Conservation (phyloP, 2,329 filamentous ascomycete genomes). For the Sporothrix curviconia region DNA sequence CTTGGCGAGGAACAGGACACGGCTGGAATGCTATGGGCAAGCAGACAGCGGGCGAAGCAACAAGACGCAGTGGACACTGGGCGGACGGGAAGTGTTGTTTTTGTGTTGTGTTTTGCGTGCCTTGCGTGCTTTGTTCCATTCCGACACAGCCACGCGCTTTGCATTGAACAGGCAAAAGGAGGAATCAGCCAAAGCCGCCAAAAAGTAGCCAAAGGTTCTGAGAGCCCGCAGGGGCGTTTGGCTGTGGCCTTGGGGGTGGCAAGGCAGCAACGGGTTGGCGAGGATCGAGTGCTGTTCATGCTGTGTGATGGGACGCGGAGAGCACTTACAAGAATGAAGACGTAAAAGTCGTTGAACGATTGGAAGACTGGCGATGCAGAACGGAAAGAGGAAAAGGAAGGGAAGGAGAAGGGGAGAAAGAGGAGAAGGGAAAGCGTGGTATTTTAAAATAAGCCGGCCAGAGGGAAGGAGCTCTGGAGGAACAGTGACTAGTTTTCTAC, state of each 20-base stretch:
- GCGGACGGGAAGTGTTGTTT: constrained; percentile 1
- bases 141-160: constrained; percentile 1
- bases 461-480: constrained; percentile 1
- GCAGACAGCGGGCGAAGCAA: too few species aligned
- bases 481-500: too few species aligned
- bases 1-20: too few species aligned
- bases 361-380: background rate
- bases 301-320: too few species aligned
- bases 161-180: constrained; percentile 5
- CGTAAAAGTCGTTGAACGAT: constrained; percentile 4
- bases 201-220: too few species aligned
- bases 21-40: constrained; percentile 1
- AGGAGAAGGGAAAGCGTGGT: background rate
- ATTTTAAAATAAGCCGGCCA: background rate
- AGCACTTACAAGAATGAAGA: constrained; percentile 5
- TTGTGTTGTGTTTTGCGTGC: too few species aligned
- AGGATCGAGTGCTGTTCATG: background rate
- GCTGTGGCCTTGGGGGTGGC: background rate
- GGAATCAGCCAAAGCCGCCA: background rate
- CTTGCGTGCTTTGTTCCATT: constrained; percentile 9
- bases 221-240: constrained; percentile 1
- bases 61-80: background rate
- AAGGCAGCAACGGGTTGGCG: background rate
- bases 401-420: background rate
- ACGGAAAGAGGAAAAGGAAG: background rate